Evolutionary conservation across 768 basidiomycete species (phyloP), one percentile per base, ranked within the genome.

Genomic region (Amanita jacksonii): DNA sequence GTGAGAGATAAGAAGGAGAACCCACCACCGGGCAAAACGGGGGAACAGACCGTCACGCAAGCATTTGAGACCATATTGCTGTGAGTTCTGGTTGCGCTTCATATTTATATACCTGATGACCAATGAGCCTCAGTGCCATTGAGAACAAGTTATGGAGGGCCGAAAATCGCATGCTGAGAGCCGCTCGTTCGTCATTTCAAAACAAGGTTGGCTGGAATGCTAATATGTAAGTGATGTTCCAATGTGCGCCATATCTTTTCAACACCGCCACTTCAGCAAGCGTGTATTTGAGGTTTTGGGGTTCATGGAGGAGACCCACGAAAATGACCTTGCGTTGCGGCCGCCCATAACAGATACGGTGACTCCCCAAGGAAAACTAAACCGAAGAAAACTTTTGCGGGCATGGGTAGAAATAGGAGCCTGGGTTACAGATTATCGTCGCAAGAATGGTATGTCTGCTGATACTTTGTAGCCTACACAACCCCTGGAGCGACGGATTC

Each of bases 341-440:
- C 74, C 82, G 15, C 84, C 84, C 0, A 33, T 59, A 4, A 76
- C 77, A 3, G 76, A 83, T 47, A 52, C 66, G 12, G 53, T 43
- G 8, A 68, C 65, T 7, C 53, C 62, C 7, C 61, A 66, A 30
- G 80, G 79, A 13, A 70, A 61, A 46, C 65, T 67, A 44, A 74
- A 69, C 48, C 70, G 79, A 4, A 70, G 72, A 18, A 80, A 71
- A 54, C 69, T 90, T 3, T 68, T 90, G 38, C 74, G 88, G 25
- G 83, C 81, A 22, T 90, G 88, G 88, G 70, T 87, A 13, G 88
- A 91, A 56, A 61, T 81, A 6, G 63, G 72, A 31, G 73, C 84
- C 3, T 90, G 79, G 78, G 52, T 81, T 15, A 62, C 67, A 3
- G 74, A 85, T 42, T 85, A 71, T 50, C 70, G 65, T 42, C 70